Percentiles rank a stretch among this genome's conserved stretches.
These are phyloP conservation scores for Boechera stricta DNA, from an alignment of 345 rosid species.

Conservation along the genomic window DNA sequence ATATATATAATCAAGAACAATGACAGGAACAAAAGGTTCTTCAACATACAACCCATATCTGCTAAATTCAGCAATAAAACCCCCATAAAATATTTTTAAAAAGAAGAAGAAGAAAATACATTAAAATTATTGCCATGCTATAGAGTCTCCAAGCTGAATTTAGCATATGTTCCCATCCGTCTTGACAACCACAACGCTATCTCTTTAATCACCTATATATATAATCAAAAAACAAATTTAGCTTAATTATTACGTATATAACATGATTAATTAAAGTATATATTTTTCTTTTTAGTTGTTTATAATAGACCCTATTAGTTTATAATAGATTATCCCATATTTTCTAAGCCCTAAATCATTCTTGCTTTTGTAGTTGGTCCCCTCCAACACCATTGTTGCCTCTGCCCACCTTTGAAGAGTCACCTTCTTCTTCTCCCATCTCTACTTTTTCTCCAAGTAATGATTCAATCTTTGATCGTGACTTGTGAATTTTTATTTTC, in stretches of 20 bases:
- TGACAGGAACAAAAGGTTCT: slow-evolving; percentile 51
- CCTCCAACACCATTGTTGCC: slow-evolving; percentile 45
- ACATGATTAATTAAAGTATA: slow-evolving; percentile 8
- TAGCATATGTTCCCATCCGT: slow-evolving; percentile 54
- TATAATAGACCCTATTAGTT: slow-evolving; percentile 15
- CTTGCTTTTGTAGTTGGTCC: slow-evolving; percentile 44
- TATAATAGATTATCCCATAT: slow-evolving; percentile 9
- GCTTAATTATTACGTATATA: slow-evolving; percentile 21
- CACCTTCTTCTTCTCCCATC: slow-evolving; percentile 36
- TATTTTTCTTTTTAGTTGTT: slow-evolving; percentile 7
- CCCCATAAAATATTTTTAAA: neutral
- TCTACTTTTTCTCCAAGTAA: slow-evolving; percentile 47
- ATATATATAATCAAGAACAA: slow-evolving; percentile 47
- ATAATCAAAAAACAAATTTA: neutral
- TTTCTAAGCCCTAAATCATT: slow-evolving; percentile 46
- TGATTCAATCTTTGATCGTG: slow-evolving; percentile 43
- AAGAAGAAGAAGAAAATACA: slow-evolving; percentile 25
- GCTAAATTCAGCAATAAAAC: slow-evolving; percentile 50
- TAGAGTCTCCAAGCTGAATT: slow-evolving; percentile 49
- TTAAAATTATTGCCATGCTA: slow-evolving; percentile 40
- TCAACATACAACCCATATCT: slow-evolving; percentile 46
- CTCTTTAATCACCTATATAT: slow-evolving; percentile 40
- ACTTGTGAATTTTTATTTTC: slow-evolving; percentile 28
- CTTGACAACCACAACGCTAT: slow-evolving; percentile 41
- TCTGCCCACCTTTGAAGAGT: slow-evolving; percentile 49